Base-by-base conservation (phyloP, 2,329 filamentous ascomycete species). In the Tricladium varicosporioides region DNA sequence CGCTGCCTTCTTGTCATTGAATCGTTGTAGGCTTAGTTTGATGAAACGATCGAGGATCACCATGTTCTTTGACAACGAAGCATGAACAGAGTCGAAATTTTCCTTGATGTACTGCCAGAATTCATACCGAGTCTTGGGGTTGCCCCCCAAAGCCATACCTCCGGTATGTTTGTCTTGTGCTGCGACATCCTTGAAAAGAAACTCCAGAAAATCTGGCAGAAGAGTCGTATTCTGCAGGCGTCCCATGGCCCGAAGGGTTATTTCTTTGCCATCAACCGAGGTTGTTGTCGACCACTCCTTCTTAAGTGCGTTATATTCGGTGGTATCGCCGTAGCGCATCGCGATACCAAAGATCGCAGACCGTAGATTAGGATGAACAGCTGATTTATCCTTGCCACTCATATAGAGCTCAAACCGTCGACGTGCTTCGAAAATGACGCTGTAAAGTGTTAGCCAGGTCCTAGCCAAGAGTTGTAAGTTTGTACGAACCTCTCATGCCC, bases 1-100 rank as follows among this genome's bases (percentile, higher is more conserved):
- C 60, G 91, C 82, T 14, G 84, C 80, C 61, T 82, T 80, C 13
- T 78, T 75, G 65, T 91, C 86, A 2, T 89, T 84, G 71, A 95
- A 97, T 70, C 89, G 89, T 67, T 84, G 84, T 64, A 99, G 76
- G 46, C 86, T 86, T 64, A 89, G 79, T 65, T 89, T 86, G 66
- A 99, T 76, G 75, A 96, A 96, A 48, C 93, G 86, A 75, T 99
- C 93, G 14, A 97, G 79, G 2, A 97, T 84, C 31, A 97, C 88
- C 61, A 91, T 89, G 75, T 97, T 97, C 44, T 80, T 79, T 71
- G 83, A 85, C 54, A 97, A 80, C 72, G 88, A 88, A 59, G 83
- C 76, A 52, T 86, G 81, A 46, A 96, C 82, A 36, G 81, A 78
- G 31, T 84, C 79, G 89, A 93, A 99, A 75, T 96, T 87, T 45